These are phyloP conservation scores for Neurospora sublineolata DNA, from an alignment of 495 filamentous ascomycete genomes.

Conservation along the genomic window DNA sequence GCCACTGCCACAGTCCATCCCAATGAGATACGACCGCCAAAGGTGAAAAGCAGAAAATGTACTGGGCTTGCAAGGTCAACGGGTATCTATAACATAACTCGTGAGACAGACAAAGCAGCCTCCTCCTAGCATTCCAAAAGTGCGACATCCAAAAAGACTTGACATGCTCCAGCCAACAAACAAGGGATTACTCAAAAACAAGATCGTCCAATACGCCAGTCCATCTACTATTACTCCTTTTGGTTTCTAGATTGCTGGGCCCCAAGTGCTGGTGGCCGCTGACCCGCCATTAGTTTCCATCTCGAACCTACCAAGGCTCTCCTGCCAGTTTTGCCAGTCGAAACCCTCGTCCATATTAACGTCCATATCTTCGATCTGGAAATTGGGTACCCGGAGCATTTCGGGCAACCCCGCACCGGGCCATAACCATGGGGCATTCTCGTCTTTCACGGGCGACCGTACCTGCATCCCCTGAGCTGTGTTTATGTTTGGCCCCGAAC, in stretches of 20 bases:
- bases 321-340: slow-evolving; percentile 39
- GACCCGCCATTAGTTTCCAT: slow-evolving; percentile 17
- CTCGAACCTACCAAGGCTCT: slow-evolving; percentile 24
- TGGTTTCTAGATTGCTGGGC: neutral
- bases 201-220: neutral
- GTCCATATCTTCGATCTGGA: slow-evolving; percentile 25
- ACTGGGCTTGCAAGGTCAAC: neutral
- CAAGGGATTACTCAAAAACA: neutral
- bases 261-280: slow-evolving; percentile 11
- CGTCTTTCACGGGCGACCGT: slow-evolving; percentile 7
- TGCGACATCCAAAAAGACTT: neutral
- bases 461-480: neutral
- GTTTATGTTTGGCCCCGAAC: neutral
- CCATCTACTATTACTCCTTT: neutral
- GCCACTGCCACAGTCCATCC: no score
- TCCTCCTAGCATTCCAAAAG: neutral
- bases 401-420: slow-evolving; percentile 11
- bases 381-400: slow-evolving; percentile 9
- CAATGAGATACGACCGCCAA: no score
- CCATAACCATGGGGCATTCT: slow-evolving; percentile 36
- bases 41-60: no score
- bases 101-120: neutral
- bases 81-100: neutral
- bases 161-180: neutral
- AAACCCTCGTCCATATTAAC: slow-evolving; percentile 33